Evolutionary conservation across 225 moss, liverwort and hornwort species (phyloP).

Genomic region (Thuidium tamariscinum): DNA sequence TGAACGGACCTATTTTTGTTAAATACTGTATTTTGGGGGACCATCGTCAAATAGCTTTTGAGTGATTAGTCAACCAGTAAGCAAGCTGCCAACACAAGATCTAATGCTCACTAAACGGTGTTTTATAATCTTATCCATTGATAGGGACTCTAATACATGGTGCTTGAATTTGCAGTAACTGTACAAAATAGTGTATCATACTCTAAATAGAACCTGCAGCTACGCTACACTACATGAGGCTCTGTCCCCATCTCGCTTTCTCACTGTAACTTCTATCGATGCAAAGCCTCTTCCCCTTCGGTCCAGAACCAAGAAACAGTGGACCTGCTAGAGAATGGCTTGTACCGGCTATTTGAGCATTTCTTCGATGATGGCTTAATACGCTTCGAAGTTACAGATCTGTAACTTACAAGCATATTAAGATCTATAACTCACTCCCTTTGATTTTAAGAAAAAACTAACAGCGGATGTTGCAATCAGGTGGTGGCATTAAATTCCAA

Average conservation of each 20-base stretch:
- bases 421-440: no score
- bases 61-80: not conserved
- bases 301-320: not conserved
- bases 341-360: not conserved
- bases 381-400: not conserved
- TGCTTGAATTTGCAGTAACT: not conserved
- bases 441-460: not conserved
- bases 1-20: not conserved
- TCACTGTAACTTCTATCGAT: not conserved
- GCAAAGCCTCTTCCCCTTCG: not conserved
- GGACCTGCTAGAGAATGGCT: not conserved
- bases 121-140: not conserved
- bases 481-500: constrained; percentile 82
- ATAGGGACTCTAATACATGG: not conserved
- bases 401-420: no score
- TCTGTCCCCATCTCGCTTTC: not conserved
- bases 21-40: not conserved
- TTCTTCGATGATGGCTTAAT: not conserved
- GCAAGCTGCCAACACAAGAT: not conserved
- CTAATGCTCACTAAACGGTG: not conserved
- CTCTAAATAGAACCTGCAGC: not conserved
- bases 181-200: not conserved
- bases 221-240: not conserved
- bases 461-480: constrained; percentile 21
- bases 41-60: not conserved